Evolutionary conservation across 1,284 basidiomycete species (phyloP).

Genomic region (Leccinum cinnamomeum): DNA sequence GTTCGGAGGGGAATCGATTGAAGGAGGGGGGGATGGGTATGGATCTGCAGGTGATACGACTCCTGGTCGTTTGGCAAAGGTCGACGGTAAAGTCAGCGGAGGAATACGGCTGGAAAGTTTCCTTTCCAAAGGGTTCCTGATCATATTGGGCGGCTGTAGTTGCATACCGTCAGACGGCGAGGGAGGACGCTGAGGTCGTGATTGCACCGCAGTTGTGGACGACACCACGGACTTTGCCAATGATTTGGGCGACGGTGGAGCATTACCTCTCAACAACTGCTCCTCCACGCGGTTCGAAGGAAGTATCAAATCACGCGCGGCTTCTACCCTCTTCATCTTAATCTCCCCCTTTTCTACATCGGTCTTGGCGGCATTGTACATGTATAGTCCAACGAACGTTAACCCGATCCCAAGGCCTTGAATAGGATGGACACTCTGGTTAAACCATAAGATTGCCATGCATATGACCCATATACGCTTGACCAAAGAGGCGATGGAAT

Average conservation of each 20-base stretch:
- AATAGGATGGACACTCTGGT: conserved; percentile 79
- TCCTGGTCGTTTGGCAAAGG: conserved; percentile 30
- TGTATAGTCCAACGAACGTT: conserved; percentile 89
- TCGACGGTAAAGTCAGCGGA: conserved; percentile 22
- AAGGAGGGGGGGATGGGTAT: conserved; percentile 77
- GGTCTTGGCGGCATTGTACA: conserved; percentile 94
- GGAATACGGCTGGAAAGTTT: conserved; percentile 38
- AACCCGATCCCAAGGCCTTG: conserved; percentile 88
- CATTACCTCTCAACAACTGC: conserved; percentile 44
- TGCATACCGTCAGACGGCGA: conserved; percentile 6
- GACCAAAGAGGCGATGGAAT: conserved; percentile 96
- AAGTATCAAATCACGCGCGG: conserved; percentile 68
- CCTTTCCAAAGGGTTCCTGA: conserved; percentile 20
- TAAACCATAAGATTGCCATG: conserved; percentile 97
- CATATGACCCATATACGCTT: conserved; percentile 99
- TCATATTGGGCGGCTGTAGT: conserved; percentile 13
- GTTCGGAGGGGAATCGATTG: conserved; percentile 64
- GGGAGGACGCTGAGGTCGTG: conserved; percentile 20
- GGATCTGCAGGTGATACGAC: conserved; percentile 46
- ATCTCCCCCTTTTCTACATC: conserved; percentile 94
- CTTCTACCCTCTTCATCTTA: conserved; percentile 83
- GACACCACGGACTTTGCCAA: conserved; percentile 11
- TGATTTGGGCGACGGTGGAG: conserved; percentile 20
- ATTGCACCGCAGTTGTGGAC: conserved; percentile 29
- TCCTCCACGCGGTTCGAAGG: conserved; percentile 67